Evolutionary conservation across 441 rosid species (phyloP).

Genomic region (Adansonia madagascariensis): DNA sequence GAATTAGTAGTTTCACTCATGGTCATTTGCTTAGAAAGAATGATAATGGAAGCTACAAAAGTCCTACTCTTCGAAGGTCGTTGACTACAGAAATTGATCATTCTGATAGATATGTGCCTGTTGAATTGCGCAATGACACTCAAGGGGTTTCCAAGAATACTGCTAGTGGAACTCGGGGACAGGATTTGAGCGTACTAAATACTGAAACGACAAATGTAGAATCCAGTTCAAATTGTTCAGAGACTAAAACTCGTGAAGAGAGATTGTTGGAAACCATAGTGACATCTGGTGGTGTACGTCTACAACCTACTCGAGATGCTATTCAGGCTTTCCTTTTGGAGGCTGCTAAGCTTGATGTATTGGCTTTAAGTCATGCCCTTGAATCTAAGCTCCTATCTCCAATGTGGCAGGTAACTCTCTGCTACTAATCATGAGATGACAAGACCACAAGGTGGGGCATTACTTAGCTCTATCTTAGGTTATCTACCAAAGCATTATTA

Average conservation of each 20-base stretch:
- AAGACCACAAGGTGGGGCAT: background rate
- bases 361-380: slow-evolving; percentile 77
- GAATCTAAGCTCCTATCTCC: slow-evolving; percentile 86
- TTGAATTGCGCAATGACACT: slow-evolving; percentile 52
- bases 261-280: slow-evolving; percentile 90
- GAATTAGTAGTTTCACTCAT: slow-evolving; percentile 78
- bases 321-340: slow-evolving; percentile 78
- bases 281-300: slow-evolving; percentile 90
- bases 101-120: slow-evolving; percentile 78
- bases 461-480: background rate
- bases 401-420: slow-evolving; percentile 77
- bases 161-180: slow-evolving; percentile 66
- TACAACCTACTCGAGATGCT: slow-evolving; percentile 96
- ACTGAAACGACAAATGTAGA: slow-evolving; percentile 47
- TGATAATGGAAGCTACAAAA: slow-evolving; percentile 81
- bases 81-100: slow-evolving; percentile 75
- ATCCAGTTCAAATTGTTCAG: slow-evolving; percentile 54
- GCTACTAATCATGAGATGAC: background rate
- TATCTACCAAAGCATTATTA: background rate
- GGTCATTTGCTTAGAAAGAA: slow-evolving; percentile 66
- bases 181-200: slow-evolving; percentile 45
- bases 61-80: slow-evolving; percentile 94
- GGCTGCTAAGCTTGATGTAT: slow-evolving; percentile 80
- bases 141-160: slow-evolving; percentile 50
- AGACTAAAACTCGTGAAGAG: slow-evolving; percentile 82